These are phyloP conservation scores for Boeremia lycopersici DNA, from an alignment of 2,329 filamentous ascomycete species.

Conservation along the genomic window DNA sequence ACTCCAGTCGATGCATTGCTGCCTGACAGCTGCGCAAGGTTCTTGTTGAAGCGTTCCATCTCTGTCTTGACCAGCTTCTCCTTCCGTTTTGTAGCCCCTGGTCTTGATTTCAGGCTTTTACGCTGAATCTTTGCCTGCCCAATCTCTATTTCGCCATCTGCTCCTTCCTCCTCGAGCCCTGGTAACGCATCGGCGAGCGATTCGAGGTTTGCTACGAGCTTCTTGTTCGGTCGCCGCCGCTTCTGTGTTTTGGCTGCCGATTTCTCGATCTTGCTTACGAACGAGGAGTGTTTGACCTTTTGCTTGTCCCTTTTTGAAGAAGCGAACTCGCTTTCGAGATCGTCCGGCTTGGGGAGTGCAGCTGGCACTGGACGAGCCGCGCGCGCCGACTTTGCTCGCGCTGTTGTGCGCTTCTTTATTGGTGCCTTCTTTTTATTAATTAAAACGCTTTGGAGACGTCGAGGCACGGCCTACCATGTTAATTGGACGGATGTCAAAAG, in stretches of 20 bases:
- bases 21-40: slow-evolving; percentile 75
- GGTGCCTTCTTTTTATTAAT: slow-evolving; percentile 33
- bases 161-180: slow-evolving; percentile 54
- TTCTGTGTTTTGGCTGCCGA: slow-evolving; percentile 61
- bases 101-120: slow-evolving; percentile 68
- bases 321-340: slow-evolving; percentile 60
- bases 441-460: too few relatives aligned
- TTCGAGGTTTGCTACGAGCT: slow-evolving; percentile 76
- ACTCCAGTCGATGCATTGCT: slow-evolving; percentile 24
- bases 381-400: slow-evolving; percentile 42
- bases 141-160: slow-evolving; percentile 36
- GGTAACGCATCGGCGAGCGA: slow-evolving; percentile 82
- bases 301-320: slow-evolving; percentile 84
- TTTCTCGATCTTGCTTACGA: slow-evolving; percentile 78
- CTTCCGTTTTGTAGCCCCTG: slow-evolving; percentile 82
- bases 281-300: slow-evolving; percentile 77
- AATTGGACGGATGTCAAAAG: neutral
- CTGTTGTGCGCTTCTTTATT: slow-evolving; percentile 45
- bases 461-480: neutral
- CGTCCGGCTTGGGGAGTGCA: slow-evolving; percentile 38
- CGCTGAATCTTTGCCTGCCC: slow-evolving; percentile 70
- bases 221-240: slow-evolving; percentile 73
- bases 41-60: slow-evolving; percentile 82
- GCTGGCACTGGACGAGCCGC: slow-evolving; percentile 28
- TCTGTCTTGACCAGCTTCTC: slow-evolving; percentile 80